Percentiles rank a stretch among this genome's conserved stretches.
Conservation (phyloP, 768 basidiomycete genomes). For the Lentinula sp. region DNA sequence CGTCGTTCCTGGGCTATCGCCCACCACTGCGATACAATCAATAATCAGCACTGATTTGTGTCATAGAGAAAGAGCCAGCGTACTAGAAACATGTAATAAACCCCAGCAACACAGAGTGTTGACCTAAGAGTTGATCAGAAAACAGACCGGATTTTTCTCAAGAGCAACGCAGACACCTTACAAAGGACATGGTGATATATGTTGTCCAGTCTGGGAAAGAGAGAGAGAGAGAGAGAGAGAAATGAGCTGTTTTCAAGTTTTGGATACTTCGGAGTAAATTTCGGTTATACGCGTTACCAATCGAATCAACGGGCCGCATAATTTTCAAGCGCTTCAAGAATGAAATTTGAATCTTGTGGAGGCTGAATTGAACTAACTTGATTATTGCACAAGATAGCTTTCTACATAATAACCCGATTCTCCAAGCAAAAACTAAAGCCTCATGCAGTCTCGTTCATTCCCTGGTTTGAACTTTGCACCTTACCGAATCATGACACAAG, state of each 20-base stretch:
- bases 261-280: neutral
- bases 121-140: slow-evolving; percentile 36
- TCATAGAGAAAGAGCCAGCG: slow-evolving; percentile 19
- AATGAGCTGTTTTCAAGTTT: neutral
- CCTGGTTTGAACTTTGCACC: too few relatives aligned
- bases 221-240: neutral
- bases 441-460: too few relatives aligned
- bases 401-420: too few relatives aligned
- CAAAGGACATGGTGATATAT: slow-evolving; percentile 12
- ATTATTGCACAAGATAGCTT: too few relatives aligned
- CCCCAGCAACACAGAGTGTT: slow-evolving; percentile 72
- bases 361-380: too few relatives aligned
- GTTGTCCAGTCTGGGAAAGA: neutral
- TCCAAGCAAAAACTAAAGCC: too few relatives aligned
- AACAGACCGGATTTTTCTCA: neutral
- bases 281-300: neutral
- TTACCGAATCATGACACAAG: too few relatives aligned
- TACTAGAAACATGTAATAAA: slow-evolving; percentile 91
- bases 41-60: slow-evolving; percentile 1
- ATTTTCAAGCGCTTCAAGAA: too few relatives aligned
- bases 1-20: slow-evolving; percentile 92
- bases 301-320: neutral
- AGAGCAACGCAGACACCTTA: slow-evolving; percentile 10
- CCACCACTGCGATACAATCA: slow-evolving; percentile 54
- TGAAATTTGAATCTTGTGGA: too few relatives aligned